Evolutionary conservation across 2,329 filamentous ascomycete species (phyloP).

Genomic region (Claviceps sp.): DNA sequence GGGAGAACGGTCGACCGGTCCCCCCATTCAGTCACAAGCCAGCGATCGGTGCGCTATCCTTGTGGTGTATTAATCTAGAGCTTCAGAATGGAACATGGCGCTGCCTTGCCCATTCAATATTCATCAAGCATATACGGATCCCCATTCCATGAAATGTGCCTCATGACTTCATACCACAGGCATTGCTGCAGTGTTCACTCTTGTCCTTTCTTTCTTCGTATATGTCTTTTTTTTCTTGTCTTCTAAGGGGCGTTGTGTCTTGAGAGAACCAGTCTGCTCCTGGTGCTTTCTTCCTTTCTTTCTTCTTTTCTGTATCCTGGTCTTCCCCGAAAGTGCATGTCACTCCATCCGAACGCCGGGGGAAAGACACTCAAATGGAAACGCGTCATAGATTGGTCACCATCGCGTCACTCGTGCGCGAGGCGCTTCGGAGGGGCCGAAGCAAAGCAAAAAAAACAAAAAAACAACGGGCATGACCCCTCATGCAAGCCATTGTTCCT

Average conservation of each 20-base stretch:
- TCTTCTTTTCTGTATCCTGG: background rate
- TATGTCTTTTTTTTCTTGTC: background rate
- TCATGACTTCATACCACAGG: background rate
- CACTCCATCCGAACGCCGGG: no score
- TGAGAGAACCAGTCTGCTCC: background rate
- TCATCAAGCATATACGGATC: background rate
- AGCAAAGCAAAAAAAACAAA: background rate
- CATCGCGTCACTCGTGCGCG: no score
- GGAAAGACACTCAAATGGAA: no score
- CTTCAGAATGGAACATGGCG: background rate
- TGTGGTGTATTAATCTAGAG: background rate
- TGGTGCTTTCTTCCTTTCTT: no score
- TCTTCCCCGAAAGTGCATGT: background rate
- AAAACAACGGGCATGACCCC: background rate
- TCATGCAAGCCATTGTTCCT: constrained; percentile 46
- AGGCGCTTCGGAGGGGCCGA: background rate
- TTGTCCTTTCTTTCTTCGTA: background rate
- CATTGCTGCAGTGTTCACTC: background rate
- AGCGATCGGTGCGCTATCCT: background rate
- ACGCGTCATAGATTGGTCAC: no score
- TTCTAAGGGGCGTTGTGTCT: background rate
- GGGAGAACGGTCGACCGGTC: background rate
- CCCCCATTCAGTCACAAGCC: background rate
- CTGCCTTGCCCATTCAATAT: background rate
- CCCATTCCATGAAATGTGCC: background rate